Percentiles rank a stretch among this genome's conserved stretches.
These are phyloP conservation scores for Athelia sp. DNA, from an alignment of 1,284 basidiomycete genomes.

Conservation along the genomic window DNA sequence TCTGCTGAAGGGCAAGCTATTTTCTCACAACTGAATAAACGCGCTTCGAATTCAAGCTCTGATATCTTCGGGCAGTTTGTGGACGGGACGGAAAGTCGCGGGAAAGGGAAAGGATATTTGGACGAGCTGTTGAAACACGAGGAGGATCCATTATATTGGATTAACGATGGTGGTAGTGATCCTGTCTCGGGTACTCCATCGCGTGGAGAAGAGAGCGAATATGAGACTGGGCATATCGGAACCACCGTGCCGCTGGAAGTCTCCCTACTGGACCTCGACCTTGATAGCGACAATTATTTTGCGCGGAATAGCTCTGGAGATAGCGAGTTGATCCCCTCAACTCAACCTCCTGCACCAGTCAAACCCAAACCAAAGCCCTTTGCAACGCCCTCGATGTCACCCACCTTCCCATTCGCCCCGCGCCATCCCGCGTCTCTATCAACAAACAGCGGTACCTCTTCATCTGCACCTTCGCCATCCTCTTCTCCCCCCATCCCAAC, in stretches of 20 bases:
- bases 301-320: not conserved
- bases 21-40: not conserved
- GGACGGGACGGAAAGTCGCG: constrained; percentile 44
- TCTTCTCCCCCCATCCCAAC: not conserved
- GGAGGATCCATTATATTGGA: constrained; percentile 63
- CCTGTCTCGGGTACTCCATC: constrained; percentile 1
- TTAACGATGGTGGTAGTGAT: constrained; percentile 14
- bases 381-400: not conserved
- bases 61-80: constrained; percentile 58
- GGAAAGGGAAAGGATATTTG: constrained; percentile 19
- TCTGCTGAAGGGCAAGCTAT: not conserved
- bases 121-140: constrained; percentile 61
- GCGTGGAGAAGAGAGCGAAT: not conserved
- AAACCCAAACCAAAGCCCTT: not conserved
- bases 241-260: too few species aligned
- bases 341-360: not conserved
- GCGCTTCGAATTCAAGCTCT: constrained; percentile 21
- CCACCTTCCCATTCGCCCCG: not conserved
- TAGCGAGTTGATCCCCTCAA: not conserved
- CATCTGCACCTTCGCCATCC: not conserved
- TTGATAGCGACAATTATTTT: not conserved
- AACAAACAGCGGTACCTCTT: not conserved
- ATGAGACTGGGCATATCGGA: not conserved
- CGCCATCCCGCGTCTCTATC: not conserved
- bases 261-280: not conserved